Percentiles rank a stretch among this genome's conserved stretches.
These are phyloP conservation scores for Jatropha podagrica DNA, from an alignment of 441 rosid genomes.

Conservation along the genomic window DNA sequence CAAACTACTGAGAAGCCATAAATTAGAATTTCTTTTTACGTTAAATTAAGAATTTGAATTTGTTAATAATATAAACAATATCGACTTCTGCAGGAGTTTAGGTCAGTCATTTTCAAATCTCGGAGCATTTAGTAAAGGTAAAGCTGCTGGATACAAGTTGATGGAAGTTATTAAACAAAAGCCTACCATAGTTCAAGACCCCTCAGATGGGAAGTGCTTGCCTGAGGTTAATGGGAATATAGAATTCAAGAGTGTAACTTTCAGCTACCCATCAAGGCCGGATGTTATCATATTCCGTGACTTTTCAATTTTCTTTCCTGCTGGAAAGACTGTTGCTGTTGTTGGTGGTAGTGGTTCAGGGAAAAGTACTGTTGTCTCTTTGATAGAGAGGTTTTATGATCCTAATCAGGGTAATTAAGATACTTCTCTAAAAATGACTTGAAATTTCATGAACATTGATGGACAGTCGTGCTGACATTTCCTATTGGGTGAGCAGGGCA, in stretches of 20 bases:
- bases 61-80: conserved; percentile 3
- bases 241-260: conserved; percentile 84
- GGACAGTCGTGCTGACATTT: conserved; percentile 18
- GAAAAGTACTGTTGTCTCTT: conserved; percentile 94
- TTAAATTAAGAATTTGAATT: neutral
- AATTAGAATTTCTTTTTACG: neutral
- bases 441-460: neutral
- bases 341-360: conserved; percentile 99
- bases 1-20: conserved; percentile 3
- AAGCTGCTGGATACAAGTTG: conserved; percentile 91
- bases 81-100: conserved; percentile 72
- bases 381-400: conserved; percentile 93
- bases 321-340: conserved; percentile 93
- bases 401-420: conserved; percentile 69
- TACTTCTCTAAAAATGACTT: conserved; percentile 2
- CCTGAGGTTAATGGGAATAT: conserved; percentile 82
- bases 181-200: conserved; percentile 80
- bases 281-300: conserved; percentile 86
- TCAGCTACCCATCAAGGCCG: conserved; percentile 97
- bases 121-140: conserved; percentile 98
- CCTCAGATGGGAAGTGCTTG: conserved; percentile 66
- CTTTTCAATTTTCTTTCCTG: conserved; percentile 87
- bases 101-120: conserved; percentile 99
- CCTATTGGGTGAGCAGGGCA: conserved; percentile 59
- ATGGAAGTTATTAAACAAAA: conserved; percentile 92